phyloP scores from a whole-genome alignment of 1,139 yeast species.

The Zygotorulaspora mrakii region DNA sequence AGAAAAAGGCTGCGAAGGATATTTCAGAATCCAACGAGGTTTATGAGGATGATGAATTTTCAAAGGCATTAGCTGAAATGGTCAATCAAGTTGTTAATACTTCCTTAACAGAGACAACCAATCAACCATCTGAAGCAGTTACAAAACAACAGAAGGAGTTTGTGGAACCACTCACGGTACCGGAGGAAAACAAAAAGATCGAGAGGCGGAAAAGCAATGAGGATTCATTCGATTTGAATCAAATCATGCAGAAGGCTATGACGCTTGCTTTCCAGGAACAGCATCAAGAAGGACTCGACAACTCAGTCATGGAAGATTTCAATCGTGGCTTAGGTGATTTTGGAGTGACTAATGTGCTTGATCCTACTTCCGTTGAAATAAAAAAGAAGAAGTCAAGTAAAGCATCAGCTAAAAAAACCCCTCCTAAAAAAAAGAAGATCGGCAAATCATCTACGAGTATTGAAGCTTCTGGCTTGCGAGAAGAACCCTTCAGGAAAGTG shows the following conservation, averaged over 20 bases:
- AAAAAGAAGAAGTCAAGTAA: constrained; percentile 4
- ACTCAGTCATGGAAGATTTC: constrained; percentile 50
- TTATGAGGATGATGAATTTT: constrained; percentile 31
- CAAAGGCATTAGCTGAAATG: constrained; percentile 35
- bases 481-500: background rate
- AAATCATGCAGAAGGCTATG: constrained; percentile 68
- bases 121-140: constrained; percentile 1
- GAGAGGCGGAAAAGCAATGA: constrained; percentile 27
- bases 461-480: constrained; percentile 1
- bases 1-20: constrained; percentile 15
- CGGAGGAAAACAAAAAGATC: constrained; percentile 1
- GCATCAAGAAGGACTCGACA: constrained; percentile 23
- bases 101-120: constrained; percentile 19
- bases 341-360: constrained; percentile 40
- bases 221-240: constrained; percentile 53
- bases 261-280: constrained; percentile 53
- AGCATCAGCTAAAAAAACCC: constrained; percentile 1
- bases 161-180: background rate
- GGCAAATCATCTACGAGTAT: background rate
- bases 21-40: constrained; percentile 9
- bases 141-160: constrained; percentile 1
- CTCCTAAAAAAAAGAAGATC: constrained; percentile 1
- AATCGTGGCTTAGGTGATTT: constrained; percentile 51
- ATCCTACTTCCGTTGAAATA: constrained; percentile 13
- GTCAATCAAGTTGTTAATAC: constrained; percentile 36